Percentiles rank a stretch among this genome's conserved stretches.
phyloP scores from a whole-genome alignment of 2,329 filamentous ascomycete species.

The Calonectria crousiana region DNA sequence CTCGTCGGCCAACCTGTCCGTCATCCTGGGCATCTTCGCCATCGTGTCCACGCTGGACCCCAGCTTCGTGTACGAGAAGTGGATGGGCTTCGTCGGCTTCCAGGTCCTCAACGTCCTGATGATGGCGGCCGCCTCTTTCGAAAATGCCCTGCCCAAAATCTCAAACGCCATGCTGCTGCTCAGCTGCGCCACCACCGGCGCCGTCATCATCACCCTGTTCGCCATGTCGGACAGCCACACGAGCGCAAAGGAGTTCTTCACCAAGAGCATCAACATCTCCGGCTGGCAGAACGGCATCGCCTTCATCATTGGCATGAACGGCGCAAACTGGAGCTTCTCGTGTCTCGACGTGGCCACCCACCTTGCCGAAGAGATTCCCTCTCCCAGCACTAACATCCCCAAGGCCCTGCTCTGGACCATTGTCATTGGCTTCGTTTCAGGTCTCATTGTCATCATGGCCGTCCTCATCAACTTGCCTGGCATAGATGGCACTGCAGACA shows the following conservation, averaged over 20 bases:
- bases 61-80: conserved; percentile 40
- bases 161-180: conserved; percentile 43
- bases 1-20: conserved; percentile 41
- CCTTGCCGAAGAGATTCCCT: conserved; percentile 46
- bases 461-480: conserved; percentile 36
- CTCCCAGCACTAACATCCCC: conserved; percentile 40
- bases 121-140: conserved; percentile 35
- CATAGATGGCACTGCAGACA: conserved; percentile 33
- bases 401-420: conserved; percentile 42
- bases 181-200: conserved; percentile 38
- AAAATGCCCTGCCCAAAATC: conserved; percentile 41
- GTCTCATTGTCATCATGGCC: conserved; percentile 35
- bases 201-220: conserved; percentile 43
- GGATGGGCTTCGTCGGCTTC: conserved; percentile 45
- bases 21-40: conserved; percentile 35
- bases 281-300: conserved; percentile 45
- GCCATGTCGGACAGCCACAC: conserved; percentile 37
- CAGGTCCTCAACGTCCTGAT: conserved; percentile 43
- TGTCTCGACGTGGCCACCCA: conserved; percentile 46
- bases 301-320: conserved; percentile 46
- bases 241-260: conserved; percentile 39
- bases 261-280: conserved; percentile 34
- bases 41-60: conserved; percentile 40
- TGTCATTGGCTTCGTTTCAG: conserved; percentile 36
- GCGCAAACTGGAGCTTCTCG: conserved; percentile 47